A percentile compares a stretch with the other conserved stretches of the same genome.
These are phyloP conservation scores for Danielia reshetovae DNA, from an alignment of 805 yeast species.

Conservation along the genomic window DNA sequence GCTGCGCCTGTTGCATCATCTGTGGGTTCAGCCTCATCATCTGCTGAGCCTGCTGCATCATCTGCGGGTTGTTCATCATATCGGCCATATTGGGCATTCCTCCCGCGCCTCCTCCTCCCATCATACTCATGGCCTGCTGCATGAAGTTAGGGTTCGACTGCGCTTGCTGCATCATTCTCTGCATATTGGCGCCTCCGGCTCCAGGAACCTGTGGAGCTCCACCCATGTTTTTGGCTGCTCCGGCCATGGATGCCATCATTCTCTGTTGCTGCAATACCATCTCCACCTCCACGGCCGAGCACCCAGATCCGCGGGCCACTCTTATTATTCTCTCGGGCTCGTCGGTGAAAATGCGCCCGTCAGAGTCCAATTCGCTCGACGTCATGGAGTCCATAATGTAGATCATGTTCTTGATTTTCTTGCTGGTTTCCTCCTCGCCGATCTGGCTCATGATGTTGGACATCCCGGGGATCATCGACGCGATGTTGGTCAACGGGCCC, in stretches of 20 bases:
- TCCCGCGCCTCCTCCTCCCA: constrained; percentile 44
- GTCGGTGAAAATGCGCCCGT: constrained; percentile 73
- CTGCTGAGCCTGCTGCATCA: constrained; percentile 46
- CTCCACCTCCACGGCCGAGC: constrained; percentile 88
- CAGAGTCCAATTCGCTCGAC: constrained; percentile 81
- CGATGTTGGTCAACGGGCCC: constrained; percentile 94
- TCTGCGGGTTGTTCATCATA: constrained; percentile 51
- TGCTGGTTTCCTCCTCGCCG: constrained; percentile 90
- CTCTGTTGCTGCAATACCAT: constrained; percentile 86
- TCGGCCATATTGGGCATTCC: constrained; percentile 33
- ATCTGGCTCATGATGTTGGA: constrained; percentile 78
- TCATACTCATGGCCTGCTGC: constrained; percentile 63
- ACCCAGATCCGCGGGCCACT: constrained; percentile 93
- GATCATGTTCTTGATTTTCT: constrained; percentile 79
- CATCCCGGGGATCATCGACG: constrained; percentile 92
- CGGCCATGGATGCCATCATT: constrained; percentile 93
- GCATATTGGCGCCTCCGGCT: constrained; percentile 40
- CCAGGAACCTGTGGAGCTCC: constrained; percentile 29
- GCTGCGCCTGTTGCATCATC: constrained; percentile 42
- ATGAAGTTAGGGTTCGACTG: constrained; percentile 48
- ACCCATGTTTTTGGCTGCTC: constrained; percentile 53
- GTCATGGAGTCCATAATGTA: constrained; percentile 96
- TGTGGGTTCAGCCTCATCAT: constrained; percentile 44
- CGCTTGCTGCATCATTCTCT: constrained; percentile 54
- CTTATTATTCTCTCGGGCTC: constrained; percentile 85